Percentiles rank a stretch among this genome's conserved stretches.
These are phyloP conservation scores for Mortierella sp. DNA, from an alignment of 371 early-diverging fungal genomes.

Conservation along the genomic window DNA sequence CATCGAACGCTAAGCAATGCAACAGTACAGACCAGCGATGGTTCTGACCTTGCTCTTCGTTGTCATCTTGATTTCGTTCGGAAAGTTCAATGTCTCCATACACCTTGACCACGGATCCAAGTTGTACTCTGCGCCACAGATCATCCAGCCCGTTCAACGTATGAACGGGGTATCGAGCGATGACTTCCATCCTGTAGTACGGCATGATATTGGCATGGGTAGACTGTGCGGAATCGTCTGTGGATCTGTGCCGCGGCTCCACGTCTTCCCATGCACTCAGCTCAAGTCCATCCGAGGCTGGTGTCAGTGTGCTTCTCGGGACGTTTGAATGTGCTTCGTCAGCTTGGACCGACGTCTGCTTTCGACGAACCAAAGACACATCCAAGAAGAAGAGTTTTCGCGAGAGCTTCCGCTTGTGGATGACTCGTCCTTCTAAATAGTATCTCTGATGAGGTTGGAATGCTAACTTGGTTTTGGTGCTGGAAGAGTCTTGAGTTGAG, in stretches of 20 bases:
- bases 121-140: conserved; percentile 41
- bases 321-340: not conserved
- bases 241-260: not conserved
- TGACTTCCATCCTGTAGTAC: conserved; percentile 33
- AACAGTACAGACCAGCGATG: conserved; percentile 30
- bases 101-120: conserved; percentile 35
- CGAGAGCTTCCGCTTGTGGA: conserved; percentile 59
- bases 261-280: conserved; percentile 37
- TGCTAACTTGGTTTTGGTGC: conserved; percentile 4
- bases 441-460: conserved; percentile 38
- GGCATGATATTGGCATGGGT: not conserved
- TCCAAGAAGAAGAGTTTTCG: conserved; percentile 64
- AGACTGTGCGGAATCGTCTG: too few relatives aligned
- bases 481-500: too few relatives aligned
- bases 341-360: conserved; percentile 11
- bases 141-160: conserved; percentile 35
- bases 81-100: conserved; percentile 48
- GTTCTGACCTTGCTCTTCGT: not conserved
- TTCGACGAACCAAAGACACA: conserved; percentile 54
- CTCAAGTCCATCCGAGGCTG: conserved; percentile 24
- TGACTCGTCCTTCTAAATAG: conserved; percentile 57
- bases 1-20: conserved; percentile 38
- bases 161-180: conserved; percentile 31
- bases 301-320: not conserved
- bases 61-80: not conserved